Base-by-base conservation (phyloP, 2,329 filamentous ascomycete genomes). In the Lizonia empirigonia region DNA sequence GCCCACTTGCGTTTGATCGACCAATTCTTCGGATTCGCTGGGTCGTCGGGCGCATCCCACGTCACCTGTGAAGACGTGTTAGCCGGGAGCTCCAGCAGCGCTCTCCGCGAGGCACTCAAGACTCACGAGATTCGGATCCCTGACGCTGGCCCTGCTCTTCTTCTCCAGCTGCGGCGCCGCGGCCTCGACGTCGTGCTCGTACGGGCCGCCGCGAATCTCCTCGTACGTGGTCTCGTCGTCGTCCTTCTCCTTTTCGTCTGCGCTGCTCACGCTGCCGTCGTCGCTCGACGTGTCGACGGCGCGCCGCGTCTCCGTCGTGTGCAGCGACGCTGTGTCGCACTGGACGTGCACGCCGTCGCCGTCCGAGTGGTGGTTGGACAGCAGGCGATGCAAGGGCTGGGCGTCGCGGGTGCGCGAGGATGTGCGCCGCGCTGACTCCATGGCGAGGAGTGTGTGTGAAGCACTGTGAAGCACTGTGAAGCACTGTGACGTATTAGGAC, bases 11-110 rank as follows among this genome's bases (percentile, higher is more conserved):
- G 63, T 45, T 63, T 67, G 36, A 70, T 68, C 2, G 65, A 60
- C 77, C 77, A 78, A 48, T 78, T 79, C 55, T 78, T 77, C 1
- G 78, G 78, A 41, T 80, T 80, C 19, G 64, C 65, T 9, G 74
- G 75, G 51, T 80, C 78, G 23, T 77, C 67, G 4, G 74, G 68
- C 2, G 72, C 71, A 47, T 79, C 77, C 77, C 77, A 80, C 1
- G 72, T 74, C 1, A 80, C 76, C 69, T 35, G 15, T 0, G 5
- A n/a, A n/a, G n/a, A n/a, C 0, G 26, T 35, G 49, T 65, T 24
- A 62, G 48, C 30, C 15, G 13, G 10, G 19, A 7, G 3, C 7
- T n/a, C n/a, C n/a, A n/a, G n/a, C n/a, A n/a, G n/a, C n/a, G n/a
- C n/a, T n/a, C n/a, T n/a, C n/a, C n/a, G n/a, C n/a, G n/a, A n/a